Percentiles rank a stretch among this genome's conserved stretches.
Evolutionary conservation across 345 rosid species (phyloP).

Genomic region (Gossypium rotundifolium): DNA sequence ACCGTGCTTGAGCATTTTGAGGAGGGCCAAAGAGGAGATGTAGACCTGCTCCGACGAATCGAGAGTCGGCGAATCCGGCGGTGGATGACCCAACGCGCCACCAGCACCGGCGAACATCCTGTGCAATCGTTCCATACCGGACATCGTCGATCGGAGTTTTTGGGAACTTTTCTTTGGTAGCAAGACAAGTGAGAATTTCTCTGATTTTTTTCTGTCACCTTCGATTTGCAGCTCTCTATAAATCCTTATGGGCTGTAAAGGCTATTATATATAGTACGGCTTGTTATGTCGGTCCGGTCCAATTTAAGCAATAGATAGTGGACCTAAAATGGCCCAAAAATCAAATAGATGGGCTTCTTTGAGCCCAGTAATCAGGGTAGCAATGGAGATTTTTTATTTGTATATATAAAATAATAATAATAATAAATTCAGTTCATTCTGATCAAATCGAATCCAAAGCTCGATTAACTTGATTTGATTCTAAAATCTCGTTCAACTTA

Average conservation of each 20-base stretch:
- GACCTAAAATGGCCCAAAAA: background rate
- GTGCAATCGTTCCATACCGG: slow-evolving; percentile 84
- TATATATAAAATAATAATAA: too few relatives aligned
- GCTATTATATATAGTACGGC: background rate
- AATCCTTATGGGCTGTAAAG: background rate
- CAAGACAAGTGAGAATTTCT: slow-evolving; percentile 13
- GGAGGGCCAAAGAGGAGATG: slow-evolving; percentile 98
- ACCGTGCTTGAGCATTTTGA: slow-evolving; percentile 96
- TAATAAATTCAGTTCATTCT: too few relatives aligned
- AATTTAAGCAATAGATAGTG: background rate
- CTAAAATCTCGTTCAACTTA: too few relatives aligned
- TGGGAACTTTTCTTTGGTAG: slow-evolving; percentile 9
- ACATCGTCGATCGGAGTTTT: slow-evolving; percentile 17
- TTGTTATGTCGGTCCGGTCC: background rate
- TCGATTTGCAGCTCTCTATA: too few relatives aligned
- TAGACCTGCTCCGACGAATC: slow-evolving; percentile 98
- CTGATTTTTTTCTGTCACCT: background rate
- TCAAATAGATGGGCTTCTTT: background rate
- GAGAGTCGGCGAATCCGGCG: slow-evolving; percentile 86
- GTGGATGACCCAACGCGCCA: slow-evolving; percentile 79
- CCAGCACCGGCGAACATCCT: slow-evolving; percentile 90
- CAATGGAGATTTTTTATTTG: too few relatives aligned
- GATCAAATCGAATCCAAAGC: too few relatives aligned
- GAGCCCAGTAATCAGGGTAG: background rate
- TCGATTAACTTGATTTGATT: too few relatives aligned